These are phyloP conservation scores for Wickerhamiella cacticola DNA, from an alignment of 805 yeast species.

Conservation along the genomic window DNA sequence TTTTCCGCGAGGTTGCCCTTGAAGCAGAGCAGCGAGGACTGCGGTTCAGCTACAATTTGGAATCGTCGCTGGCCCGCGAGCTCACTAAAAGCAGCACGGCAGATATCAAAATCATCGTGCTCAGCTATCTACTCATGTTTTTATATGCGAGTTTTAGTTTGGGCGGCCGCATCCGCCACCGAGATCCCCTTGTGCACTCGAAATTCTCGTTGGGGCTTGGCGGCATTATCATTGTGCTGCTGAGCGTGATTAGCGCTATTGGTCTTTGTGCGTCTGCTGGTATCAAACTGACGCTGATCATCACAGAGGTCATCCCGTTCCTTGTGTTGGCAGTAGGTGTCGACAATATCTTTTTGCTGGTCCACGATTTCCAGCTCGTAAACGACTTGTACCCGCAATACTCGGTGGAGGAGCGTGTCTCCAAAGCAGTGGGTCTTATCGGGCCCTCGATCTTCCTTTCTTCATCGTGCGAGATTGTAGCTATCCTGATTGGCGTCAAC, in stretches of 20 bases:
- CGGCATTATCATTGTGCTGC: slow-evolving; percentile 71
- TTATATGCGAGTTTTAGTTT: slow-evolving; percentile 74
- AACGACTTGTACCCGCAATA: slow-evolving; percentile 38
- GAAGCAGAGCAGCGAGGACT: slow-evolving; percentile 45
- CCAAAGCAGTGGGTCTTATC: slow-evolving; percentile 54
- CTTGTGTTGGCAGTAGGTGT: slow-evolving; percentile 90
- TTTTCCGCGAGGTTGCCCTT: slow-evolving; percentile 32
- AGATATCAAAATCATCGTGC: slow-evolving; percentile 54
- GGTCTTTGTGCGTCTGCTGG: slow-evolving; percentile 72
- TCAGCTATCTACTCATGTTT: slow-evolving; percentile 80
- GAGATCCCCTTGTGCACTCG: slow-evolving; percentile 33
- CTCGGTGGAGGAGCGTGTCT: slow-evolving; percentile 45
- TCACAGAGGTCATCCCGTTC: slow-evolving; percentile 95
- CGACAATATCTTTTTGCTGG: slow-evolving; percentile 79
- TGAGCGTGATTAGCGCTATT: slow-evolving; percentile 71
- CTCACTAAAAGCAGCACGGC: slow-evolving; percentile 69
- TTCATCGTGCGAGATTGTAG: slow-evolving; percentile 62
- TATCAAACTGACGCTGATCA: slow-evolving; percentile 74
- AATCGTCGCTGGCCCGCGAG: slow-evolving; percentile 73
- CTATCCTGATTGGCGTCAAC: slow-evolving; percentile 63
- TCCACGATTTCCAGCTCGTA: slow-evolving; percentile 59
- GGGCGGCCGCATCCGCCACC: slow-evolving; percentile 40
- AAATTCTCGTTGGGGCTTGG: slow-evolving; percentile 65
- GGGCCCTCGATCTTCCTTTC: slow-evolving; percentile 83
- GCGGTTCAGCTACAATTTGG: slow-evolving; percentile 64